Percentiles rank a stretch among this genome's conserved stretches.
Conservation (phyloP, 306 rosid species). For the Cicer cuneatum region DNA sequence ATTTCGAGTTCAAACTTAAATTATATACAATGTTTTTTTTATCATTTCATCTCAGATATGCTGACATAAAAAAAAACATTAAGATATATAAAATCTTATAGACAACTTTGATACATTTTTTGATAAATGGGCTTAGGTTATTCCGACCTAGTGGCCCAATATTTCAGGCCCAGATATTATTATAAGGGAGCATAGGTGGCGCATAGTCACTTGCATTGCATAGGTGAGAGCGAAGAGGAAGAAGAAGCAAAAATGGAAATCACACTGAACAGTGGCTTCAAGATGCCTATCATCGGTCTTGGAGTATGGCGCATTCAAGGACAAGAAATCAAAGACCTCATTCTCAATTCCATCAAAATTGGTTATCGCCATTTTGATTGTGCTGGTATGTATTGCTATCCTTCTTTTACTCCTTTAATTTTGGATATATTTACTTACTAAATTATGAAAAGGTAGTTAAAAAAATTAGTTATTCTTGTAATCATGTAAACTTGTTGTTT, state of each 20-base stretch:
- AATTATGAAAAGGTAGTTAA: neutral
- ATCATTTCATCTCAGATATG: too few species aligned
- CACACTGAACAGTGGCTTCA: constrained; percentile 81
- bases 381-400: constrained; percentile 62
- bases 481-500: too few species aligned
- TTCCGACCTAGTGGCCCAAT: neutral
- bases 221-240: neutral
- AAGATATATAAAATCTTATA: too few species aligned
- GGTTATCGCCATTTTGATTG: constrained; percentile 93
- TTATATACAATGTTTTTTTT: too few species aligned
- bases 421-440: neutral
- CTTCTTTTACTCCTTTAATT: neutral
- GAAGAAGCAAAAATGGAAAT: constrained; percentile 50
- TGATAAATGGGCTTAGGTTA: neutral
- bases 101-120: too few species aligned
- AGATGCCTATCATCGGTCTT: constrained; percentile 72
- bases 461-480: too few species aligned
- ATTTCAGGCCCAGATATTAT: neutral
- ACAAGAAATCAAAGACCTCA: constrained; percentile 64
- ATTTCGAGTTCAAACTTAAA: too few species aligned
- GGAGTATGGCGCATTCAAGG: constrained; percentile 93
- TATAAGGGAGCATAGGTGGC: neutral
- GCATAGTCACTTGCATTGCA: neutral
- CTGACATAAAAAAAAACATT: too few species aligned
- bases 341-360: constrained; percentile 72